phyloP scores from a whole-genome alignment of 202 grass and related monocot genomes.

The Zizania palustris region DNA sequence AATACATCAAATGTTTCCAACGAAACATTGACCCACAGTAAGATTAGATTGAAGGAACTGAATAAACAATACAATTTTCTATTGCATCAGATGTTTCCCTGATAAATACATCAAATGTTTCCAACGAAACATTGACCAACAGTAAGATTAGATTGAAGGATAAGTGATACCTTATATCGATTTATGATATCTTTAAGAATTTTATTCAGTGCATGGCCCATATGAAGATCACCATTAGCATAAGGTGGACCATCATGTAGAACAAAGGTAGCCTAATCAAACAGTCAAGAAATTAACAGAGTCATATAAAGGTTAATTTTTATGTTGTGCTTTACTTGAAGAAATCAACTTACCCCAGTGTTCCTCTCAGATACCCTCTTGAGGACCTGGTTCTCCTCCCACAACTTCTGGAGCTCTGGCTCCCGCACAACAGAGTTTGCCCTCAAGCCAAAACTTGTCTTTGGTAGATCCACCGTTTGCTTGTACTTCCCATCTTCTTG shows the following conservation, averaged over 20 bases:
- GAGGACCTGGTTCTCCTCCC: slow-evolving; percentile 93
- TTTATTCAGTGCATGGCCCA: slow-evolving; percentile 95
- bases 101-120: slow-evolving; percentile 11
- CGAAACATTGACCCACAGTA: slow-evolving; percentile 19
- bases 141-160: slow-evolving; percentile 16
- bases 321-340: not conserved
- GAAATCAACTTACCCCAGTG: slow-evolving; percentile 67
- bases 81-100: not conserved
- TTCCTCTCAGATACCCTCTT: slow-evolving; percentile 87
- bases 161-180: slow-evolving; percentile 79
- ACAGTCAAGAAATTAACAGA: slow-evolving; percentile 39
- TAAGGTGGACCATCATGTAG: slow-evolving; percentile 96
- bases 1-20: slow-evolving; percentile 18
- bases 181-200: slow-evolving; percentile 99
- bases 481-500: slow-evolving; percentile 93
- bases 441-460: slow-evolving; percentile 86
- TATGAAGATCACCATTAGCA: slow-evolving; percentile 95
- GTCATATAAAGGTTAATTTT: slow-evolving; percentile 17
- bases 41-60: too few relatives aligned
- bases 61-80: slow-evolving; percentile 1
- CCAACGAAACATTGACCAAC: slow-evolving; percentile 24
- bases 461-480: slow-evolving; percentile 90
- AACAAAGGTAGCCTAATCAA: slow-evolving; percentile 69
- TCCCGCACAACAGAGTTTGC: slow-evolving; percentile 78
- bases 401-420: slow-evolving; percentile 88